Evolutionary conservation across 1,284 basidiomycete species (phyloP), one percentile per base, ranked within the genome.

Genomic region (Agaricales sp.): DNA sequence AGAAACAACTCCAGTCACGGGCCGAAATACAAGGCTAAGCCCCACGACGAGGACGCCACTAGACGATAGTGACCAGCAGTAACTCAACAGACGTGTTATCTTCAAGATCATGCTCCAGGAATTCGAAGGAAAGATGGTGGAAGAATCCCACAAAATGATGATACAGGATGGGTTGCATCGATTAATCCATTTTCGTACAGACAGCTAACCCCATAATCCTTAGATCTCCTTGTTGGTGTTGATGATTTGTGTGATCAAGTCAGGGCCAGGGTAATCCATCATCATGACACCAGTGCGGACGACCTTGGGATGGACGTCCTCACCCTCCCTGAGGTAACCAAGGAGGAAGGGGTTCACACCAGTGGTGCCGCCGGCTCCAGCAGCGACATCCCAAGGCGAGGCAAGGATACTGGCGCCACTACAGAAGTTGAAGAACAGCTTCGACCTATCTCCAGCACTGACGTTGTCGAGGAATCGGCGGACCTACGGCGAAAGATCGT

Each of bases 341-440:
- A 43, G 41, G 18, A 43, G 41, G 41, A 43, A 43, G 41, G 41
- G 13, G 41, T 43, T 21, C 11, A 43, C 41, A 43, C 41, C 41
- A 19, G 41, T n/a, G 8, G 41, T 43, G 20, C 11, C 11, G 13
- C 8, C 41, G 8, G 13, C n/a, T 11, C 41, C 41, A 19, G 8
- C 18, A 19, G 41, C 41, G 13, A 43, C 18, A 19, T 8, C 18
- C 8, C 8, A 16, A 19, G 41, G 41, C 8, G 11, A 19, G 8
- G 41, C 41, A 19, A 43, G 20, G 13, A 21, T 21, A 19, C 41
- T 43, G 20, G 41, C 11, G 20, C 41, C 41, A 19, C n/a, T 16
- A 19, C 41, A 8, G 41, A 43, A 43, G 20, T 43, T 43, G n/a
- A 43, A 8, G 41, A 11, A 43, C 8, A 43, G 11, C 20, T 43